These are phyloP conservation scores for Limonium bicolor DNA, from an alignment of 148 eudicot species.

Conservation along the genomic window DNA sequence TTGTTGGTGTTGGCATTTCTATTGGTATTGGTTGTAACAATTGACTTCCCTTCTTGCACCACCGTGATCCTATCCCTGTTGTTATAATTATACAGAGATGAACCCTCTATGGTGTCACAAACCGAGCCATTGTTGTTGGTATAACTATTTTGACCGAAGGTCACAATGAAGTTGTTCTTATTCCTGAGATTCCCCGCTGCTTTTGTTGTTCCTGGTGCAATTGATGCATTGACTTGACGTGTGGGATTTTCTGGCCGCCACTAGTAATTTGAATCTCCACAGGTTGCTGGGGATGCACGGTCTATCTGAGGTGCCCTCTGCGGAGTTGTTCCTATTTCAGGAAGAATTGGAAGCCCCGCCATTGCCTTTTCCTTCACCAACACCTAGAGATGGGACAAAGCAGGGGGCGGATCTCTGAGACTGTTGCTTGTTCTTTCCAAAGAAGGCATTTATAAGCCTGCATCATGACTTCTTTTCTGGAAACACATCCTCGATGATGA, in stretches of 20 bases:
- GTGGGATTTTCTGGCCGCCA: neutral
- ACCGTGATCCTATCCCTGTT: neutral
- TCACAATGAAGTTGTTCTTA: no score
- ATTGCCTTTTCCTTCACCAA: conserved; percentile 3
- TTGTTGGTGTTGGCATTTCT: no score
- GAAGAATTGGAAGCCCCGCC: conserved; percentile 20
- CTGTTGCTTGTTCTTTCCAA: conserved; percentile 36
- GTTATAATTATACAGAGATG: no score
- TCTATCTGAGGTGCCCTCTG: conserved; percentile 18
- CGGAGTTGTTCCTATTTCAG: conserved; percentile 24
- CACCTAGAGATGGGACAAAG: conserved; percentile 14
- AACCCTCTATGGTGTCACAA: neutral
- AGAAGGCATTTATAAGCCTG: conserved; percentile 47
- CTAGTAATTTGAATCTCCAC: neutral
- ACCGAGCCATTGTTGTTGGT: neutral
- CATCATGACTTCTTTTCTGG: conserved; percentile 45
- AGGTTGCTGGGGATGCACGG: conserved; percentile 3
- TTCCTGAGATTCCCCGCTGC: no score
- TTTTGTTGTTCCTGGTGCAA: neutral
- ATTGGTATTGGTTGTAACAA: conserved; percentile 7
- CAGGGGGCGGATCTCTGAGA: conserved; percentile 40
- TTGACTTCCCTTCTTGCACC: neutral
- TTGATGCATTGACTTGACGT: no score
- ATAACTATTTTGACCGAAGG: neutral
- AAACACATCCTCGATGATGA: conserved; percentile 36